phyloP scores from a whole-genome alignment of 441 rosid species.

The Aleurites moluccanus region DNA sequence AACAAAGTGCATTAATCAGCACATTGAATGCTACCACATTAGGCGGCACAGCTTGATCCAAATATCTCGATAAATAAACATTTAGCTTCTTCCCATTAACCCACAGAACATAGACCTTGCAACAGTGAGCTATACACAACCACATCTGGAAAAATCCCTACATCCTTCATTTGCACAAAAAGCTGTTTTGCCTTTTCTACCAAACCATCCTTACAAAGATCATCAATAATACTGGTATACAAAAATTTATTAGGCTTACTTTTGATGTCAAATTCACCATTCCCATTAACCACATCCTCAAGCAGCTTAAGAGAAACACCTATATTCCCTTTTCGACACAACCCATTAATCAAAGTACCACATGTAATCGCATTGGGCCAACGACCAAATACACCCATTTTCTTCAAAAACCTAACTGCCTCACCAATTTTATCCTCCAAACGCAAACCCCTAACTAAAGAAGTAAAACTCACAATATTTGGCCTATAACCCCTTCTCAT shows the following conservation, averaged over 20 bases:
- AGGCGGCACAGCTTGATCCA: conserved; percentile 18
- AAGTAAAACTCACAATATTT: conserved; percentile 51
- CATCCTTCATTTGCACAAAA: conserved; percentile 25
- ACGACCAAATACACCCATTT: conserved; percentile 9
- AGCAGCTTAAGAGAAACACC: conserved; percentile 22
- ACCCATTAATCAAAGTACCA: conserved; percentile 22
- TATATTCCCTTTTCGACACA: conserved; percentile 28
- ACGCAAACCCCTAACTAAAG: conserved; percentile 56
- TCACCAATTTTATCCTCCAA: conserved; percentile 47
- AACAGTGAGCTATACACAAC: conserved; percentile 19
- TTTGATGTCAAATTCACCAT: conserved; percentile 4
- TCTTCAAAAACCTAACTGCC: conserved; percentile 51
- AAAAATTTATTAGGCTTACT: conserved; percentile 20
- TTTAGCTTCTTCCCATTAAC: conserved; percentile 22
- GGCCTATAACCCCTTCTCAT: conserved; percentile 47
- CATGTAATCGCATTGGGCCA: background rate
- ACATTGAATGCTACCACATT: conserved; percentile 26
- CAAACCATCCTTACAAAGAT: conserved; percentile 23
- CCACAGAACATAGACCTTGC: conserved; percentile 26
- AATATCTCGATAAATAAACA: conserved; percentile 28
- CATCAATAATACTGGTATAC: conserved; percentile 13
- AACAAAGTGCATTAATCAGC: conserved; percentile 24
- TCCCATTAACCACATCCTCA: conserved; percentile 20
- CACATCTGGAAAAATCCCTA: conserved; percentile 17
- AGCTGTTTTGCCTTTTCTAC: conserved; percentile 24